Evolutionary conservation across 2,329 filamentous ascomycete genomes (phyloP).

Genomic region (Emergomyces orientalis): DNA sequence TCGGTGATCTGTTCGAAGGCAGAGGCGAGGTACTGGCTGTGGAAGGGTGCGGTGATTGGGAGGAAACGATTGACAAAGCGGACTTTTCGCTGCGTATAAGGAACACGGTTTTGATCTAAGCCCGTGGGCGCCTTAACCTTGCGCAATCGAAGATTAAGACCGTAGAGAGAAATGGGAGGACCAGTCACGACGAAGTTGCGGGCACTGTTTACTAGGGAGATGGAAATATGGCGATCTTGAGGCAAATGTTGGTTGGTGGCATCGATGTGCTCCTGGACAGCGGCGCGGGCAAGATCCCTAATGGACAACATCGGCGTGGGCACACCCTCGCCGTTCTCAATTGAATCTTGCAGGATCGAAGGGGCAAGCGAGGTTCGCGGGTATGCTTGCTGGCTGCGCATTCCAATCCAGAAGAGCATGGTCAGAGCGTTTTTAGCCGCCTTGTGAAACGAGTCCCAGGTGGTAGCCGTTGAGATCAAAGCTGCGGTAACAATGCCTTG

Average conservation of each 20-base stretch:
- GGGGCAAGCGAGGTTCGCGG: constrained; percentile 89
- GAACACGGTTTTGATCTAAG: constrained; percentile 86
- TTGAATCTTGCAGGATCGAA: constrained; percentile 80
- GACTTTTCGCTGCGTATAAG: constrained; percentile 90
- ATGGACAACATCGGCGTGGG: constrained; percentile 98
- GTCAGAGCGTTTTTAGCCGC: constrained; percentile 72
- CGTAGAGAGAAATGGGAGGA: constrained; percentile 89
- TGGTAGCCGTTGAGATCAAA: constrained; percentile 78
- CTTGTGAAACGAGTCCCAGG: constrained; percentile 85
- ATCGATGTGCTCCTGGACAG: constrained; percentile 94
- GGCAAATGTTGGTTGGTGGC: constrained; percentile 95
- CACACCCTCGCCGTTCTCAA: constrained; percentile 86
- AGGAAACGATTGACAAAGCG: constrained; percentile 96
- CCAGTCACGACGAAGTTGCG: constrained; percentile 95
- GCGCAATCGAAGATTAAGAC: constrained; percentile 85
- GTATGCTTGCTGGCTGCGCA: constrained; percentile 94
- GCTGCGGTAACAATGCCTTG: constrained; percentile 93
- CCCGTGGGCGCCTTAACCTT: constrained; percentile 98
- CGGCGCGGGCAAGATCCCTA: constrained; percentile 74
- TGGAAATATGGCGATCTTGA: constrained; percentile 81
- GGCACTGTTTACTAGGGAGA: constrained; percentile 93
- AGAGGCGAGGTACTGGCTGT: constrained; percentile 83
- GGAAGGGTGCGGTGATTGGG: constrained; percentile 95
- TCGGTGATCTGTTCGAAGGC: constrained; percentile 75
- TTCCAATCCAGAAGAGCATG: constrained; percentile 97